Base-by-base conservation (phyloP, 805 yeast genomes). In the Myxozyma lipomycoides region DNA sequence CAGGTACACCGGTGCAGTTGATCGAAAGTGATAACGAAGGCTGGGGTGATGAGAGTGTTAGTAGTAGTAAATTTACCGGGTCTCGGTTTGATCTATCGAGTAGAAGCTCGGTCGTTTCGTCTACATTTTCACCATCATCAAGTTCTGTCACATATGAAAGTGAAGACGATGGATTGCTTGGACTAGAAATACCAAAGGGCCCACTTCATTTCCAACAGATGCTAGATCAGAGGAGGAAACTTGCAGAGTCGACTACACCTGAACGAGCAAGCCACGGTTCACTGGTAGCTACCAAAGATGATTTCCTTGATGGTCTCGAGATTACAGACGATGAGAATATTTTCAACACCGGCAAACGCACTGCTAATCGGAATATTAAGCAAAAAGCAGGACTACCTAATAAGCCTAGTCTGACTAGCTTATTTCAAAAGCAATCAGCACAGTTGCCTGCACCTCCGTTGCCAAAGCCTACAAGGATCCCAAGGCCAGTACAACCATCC, bases 41-140 rank as follows among this genome's bases (percentile, higher is more conserved):
- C 22, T 55, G 59, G 59, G 59, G 52, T 2, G 59, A 55, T 3
- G 57, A 50, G 12, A 53, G 55, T 26, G 39, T 48, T 22, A 53
- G 51, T 36, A 46, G 49, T n/a, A 28, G 32, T 12, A 40, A 51
- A 22, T 52, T 39, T 40, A 41, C 56, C 22, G 26, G 52, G n/a
- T 46, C 55, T 6, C 35, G 34, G 25, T 30, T 32, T 18, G 45
- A 48, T n/a, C 38, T 41, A 18, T 52, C 55, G 10, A 46, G 46
- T 19, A 30, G 59, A 30, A 55, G 55, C 38, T 55, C 59, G 19
- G 25, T 48, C 41, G 43, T 46, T 32, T 18, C 28, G 5, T 55
- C 59, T 23, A 32, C 53, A 26, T 55, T 55, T 24, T 55, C 59
- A 17, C 50, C 59, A 3, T 43, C 58, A 23, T 55, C 59, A 3